Evolutionary conservation across 768 basidiomycete species (phyloP).

Genomic region (Antrodiella citrinella): DNA sequence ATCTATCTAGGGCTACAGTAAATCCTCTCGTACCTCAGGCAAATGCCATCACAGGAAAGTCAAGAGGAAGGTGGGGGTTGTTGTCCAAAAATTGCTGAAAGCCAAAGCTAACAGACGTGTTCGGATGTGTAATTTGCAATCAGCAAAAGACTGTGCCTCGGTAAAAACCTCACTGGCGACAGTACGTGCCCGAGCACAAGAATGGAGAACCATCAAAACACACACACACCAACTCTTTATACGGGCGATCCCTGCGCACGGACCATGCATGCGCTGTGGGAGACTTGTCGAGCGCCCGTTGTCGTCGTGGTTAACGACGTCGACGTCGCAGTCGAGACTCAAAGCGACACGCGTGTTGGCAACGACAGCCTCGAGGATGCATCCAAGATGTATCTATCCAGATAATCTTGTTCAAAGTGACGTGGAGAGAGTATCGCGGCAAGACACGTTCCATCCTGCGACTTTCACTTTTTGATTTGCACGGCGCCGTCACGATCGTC

Average conservation of each 20-base stretch:
- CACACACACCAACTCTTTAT: too few species aligned
- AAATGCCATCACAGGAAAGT: conserved; percentile 9
- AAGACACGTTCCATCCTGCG: not conserved
- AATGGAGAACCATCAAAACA: conserved; percentile 36
- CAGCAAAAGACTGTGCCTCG: conserved; percentile 94
- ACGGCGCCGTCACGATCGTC: too few species aligned
- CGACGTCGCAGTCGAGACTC: too few species aligned
- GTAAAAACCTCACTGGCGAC: conserved; percentile 94
- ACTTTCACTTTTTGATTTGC: too few species aligned
- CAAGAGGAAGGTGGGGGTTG: conserved; percentile 7
- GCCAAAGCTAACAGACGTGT: conserved; percentile 86
- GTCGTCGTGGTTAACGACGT: not conserved
- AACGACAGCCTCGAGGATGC: too few species aligned
- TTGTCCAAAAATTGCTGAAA: conserved; percentile 87
- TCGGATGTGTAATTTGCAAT: conserved; percentile 98
- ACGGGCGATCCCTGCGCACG: conserved; percentile 35
- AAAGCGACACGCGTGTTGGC: too few species aligned
- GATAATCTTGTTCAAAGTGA: too few species aligned
- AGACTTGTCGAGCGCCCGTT: not conserved
- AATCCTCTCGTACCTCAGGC: conserved; percentile 9
- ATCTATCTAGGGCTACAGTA: too few species aligned
- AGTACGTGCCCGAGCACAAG: conserved; percentile 96
- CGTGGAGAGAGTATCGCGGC: not conserved
- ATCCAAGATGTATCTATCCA: too few species aligned
- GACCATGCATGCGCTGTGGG: conserved; percentile 30